Percentiles rank a stretch among this genome's conserved stretches.
Conservation (phyloP, 2,329 filamentous ascomycete species). For the Neopestalotiopsis sp. region DNA sequence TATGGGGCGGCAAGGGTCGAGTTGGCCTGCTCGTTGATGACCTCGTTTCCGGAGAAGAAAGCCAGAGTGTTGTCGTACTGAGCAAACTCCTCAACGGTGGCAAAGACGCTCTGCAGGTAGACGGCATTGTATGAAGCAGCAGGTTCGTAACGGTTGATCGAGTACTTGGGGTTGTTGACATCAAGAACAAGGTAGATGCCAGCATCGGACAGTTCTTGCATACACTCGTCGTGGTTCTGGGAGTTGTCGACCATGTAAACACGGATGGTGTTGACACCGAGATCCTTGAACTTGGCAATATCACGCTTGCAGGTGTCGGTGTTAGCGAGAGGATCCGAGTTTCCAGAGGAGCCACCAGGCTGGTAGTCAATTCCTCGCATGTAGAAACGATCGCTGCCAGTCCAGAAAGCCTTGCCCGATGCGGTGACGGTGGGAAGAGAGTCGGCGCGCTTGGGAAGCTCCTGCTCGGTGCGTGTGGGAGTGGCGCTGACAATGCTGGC, state of each 20-base stretch:
- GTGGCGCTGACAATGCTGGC: conserved; percentile 49
- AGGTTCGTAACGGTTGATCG: conserved; percentile 80
- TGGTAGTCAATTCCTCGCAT: conserved; percentile 68
- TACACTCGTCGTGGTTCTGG: conserved; percentile 81
- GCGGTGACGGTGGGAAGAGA: conserved; percentile 55
- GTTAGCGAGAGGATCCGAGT: conserved; percentile 79
- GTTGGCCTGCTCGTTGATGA: conserved; percentile 70
- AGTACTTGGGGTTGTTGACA: conserved; percentile 89
- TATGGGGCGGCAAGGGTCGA: conserved; percentile 73
- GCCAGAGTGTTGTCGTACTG: conserved; percentile 87
- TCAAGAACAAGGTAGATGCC: conserved; percentile 93
- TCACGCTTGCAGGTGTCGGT: conserved; percentile 75
- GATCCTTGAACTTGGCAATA: conserved; percentile 79
- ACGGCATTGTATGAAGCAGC: conserved; percentile 81
- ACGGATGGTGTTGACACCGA: conserved; percentile 90
- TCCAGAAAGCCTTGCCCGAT: conserved; percentile 67
- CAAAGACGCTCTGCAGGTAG: conserved; percentile 85
- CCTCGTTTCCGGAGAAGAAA: conserved; percentile 84
- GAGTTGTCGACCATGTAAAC: conserved; percentile 94
- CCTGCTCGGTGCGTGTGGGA: conserved; percentile 55
- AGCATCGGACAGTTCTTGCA: conserved; percentile 78
- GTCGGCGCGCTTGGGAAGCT: conserved; percentile 56
- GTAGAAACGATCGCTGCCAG: conserved; percentile 60
- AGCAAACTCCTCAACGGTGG: conserved; percentile 83
- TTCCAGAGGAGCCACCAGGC: conserved; percentile 62